A percentile compares a stretch with the other conserved stretches of the same genome.
phyloP scores from a whole-genome alignment of 176 grass and related monocot species.

The Carex scoparia region DNA sequence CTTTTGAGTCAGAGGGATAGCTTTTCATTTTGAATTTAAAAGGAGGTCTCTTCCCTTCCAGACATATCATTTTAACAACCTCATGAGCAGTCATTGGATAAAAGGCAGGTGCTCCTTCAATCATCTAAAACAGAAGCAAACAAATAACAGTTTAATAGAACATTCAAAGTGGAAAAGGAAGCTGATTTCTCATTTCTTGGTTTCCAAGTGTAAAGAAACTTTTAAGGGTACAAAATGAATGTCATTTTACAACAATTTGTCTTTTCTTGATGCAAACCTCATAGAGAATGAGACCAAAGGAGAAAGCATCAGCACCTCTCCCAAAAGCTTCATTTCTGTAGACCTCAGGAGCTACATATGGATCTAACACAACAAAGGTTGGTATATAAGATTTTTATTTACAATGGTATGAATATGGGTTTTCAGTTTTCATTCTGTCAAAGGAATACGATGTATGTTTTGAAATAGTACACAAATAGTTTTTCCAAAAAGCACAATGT shows the following conservation, averaged over 20 bases:
- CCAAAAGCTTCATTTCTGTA: slow-evolving; percentile 80
- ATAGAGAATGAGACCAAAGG: slow-evolving; percentile 90
- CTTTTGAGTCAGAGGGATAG: slow-evolving; percentile 57
- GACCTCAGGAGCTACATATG: slow-evolving; percentile 74
- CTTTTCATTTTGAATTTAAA: slow-evolving; percentile 80
- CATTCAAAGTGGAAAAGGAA: background rate
- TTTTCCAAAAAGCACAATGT: background rate
- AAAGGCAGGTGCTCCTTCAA: slow-evolving; percentile 68
- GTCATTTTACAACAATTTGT: background rate
- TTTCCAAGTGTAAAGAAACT: background rate
- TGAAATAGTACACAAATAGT: background rate
- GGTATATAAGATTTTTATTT: background rate
- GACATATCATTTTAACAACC: slow-evolving; percentile 68
- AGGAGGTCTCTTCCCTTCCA: slow-evolving; percentile 61
- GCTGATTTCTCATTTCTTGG: background rate
- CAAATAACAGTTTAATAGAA: background rate
- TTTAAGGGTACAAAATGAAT: background rate
- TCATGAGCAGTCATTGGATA: slow-evolving; percentile 49
- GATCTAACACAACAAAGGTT: slow-evolving; percentile 37
- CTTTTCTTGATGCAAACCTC: slow-evolving; percentile 45
- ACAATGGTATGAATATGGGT: background rate
- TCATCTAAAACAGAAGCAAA: slow-evolving; percentile 61
- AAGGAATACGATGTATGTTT: background rate
- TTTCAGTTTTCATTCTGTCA: background rate
- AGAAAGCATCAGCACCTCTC: slow-evolving; percentile 79